Evolutionary conservation across 257 asterid genomes (phyloP).

Genomic region (Thymus quinquecostatus): DNA sequence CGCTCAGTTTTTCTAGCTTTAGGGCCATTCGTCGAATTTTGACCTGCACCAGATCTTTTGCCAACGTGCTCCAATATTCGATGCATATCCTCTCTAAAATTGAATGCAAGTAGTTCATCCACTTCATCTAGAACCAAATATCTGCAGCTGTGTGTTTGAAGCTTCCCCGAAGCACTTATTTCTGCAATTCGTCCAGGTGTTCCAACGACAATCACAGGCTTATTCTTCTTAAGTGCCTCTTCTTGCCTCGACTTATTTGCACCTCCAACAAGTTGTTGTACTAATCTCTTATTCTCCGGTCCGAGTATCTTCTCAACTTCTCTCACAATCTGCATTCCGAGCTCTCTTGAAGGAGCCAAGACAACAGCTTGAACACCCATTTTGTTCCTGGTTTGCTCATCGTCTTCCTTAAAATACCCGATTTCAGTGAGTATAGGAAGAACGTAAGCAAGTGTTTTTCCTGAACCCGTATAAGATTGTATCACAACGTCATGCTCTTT

Average conservation of each 20-base stretch:
- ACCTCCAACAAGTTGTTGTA: constrained; percentile 98
- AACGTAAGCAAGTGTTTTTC: constrained; percentile 92
- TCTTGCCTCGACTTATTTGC: constrained; percentile 95
- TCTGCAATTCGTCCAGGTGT: constrained; percentile 98
- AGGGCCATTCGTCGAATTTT: constrained; percentile 32
- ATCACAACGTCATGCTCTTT: constrained; percentile 81
- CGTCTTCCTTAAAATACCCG: constrained; percentile 56
- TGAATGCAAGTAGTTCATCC: constrained; percentile 90
- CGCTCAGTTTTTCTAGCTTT: constrained; percentile 48
- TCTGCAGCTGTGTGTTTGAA: constrained; percentile 85
- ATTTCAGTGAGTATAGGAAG: constrained; percentile 87
- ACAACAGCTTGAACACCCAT: constrained; percentile 75
- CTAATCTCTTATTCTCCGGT: constrained; percentile 74
- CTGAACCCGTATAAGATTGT: constrained; percentile 97
- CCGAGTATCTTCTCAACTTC: constrained; percentile 91
- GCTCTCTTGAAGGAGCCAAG: constrained; percentile 99
- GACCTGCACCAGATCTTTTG: constrained; percentile 63
- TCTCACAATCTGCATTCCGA: constrained; percentile 98
- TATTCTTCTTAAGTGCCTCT: constrained; percentile 91
- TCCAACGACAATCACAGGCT: constrained; percentile 86
- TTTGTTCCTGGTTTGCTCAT: constrained; percentile 39
- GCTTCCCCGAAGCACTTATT: constrained; percentile 86
- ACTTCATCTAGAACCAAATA: constrained; percentile 89
- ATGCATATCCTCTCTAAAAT: constrained; percentile 89
- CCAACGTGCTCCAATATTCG: constrained; percentile 94